Percentiles rank a stretch among this genome's conserved stretches.
phyloP scores from a whole-genome alignment of 352 stramenopile genomes.

The Aphanomyces euteiches region DNA sequence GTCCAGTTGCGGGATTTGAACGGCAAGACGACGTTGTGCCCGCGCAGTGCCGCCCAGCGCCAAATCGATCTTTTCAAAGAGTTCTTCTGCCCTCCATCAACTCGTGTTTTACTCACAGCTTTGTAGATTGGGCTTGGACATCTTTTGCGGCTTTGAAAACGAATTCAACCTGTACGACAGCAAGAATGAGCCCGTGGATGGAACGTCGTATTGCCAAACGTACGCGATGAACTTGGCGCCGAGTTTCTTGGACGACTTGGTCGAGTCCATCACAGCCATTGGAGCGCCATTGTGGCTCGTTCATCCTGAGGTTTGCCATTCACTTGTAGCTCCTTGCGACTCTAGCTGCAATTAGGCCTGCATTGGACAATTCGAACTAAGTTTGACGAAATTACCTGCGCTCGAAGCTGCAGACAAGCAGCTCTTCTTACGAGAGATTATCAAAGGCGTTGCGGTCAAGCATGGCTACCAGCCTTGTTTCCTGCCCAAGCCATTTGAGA shows the following conservation, averaged over 20 bases:
- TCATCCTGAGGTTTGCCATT: background rate
- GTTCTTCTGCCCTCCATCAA: background rate
- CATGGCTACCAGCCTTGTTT: background rate
- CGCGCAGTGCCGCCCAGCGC: background rate
- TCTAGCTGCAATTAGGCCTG: background rate
- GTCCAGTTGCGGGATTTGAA: background rate
- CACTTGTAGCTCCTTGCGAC: background rate
- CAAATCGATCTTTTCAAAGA: background rate
- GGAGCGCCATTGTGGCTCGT: background rate
- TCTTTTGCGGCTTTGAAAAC: slow-evolving; percentile 8
- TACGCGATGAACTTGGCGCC: background rate
- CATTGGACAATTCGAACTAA: slow-evolving; percentile 1
- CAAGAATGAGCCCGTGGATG: background rate
- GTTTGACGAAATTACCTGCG: background rate
- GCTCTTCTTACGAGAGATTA: slow-evolving; percentile 3
- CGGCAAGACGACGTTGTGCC: background rate
- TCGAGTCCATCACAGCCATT: background rate
- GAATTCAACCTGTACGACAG: background rate
- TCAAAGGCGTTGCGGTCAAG: slow-evolving; percentile 9
- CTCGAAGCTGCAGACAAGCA: slow-evolving; percentile 2
- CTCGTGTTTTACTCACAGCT: too few relatives aligned
- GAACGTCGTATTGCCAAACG: background rate
- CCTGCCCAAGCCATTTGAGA: slow-evolving; percentile 8
- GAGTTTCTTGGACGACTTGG: slow-evolving; percentile 2
- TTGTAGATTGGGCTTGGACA: slow-evolving; percentile 1